Percentiles rank a stretch among this genome's conserved stretches.
phyloP scores from a whole-genome alignment of 352 stramenopile genomes.

The Phytophthora sp. region DNA sequence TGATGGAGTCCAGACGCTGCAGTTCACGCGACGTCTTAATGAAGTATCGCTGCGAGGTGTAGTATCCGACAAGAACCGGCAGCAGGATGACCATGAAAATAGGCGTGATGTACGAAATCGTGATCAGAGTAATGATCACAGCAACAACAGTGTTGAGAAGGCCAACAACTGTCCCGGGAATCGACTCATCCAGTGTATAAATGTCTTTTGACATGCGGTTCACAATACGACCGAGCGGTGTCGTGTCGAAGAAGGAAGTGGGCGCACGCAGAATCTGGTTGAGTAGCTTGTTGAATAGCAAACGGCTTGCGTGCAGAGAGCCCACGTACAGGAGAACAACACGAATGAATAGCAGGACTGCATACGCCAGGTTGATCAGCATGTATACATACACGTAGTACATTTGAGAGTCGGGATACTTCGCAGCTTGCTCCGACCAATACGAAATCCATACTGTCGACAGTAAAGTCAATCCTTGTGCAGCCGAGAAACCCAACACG shows the following conservation, averaged over 20 bases:
- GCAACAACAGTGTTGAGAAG: slow-evolving; percentile 28
- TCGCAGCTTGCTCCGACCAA: slow-evolving; percentile 85
- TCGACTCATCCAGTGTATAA: slow-evolving; percentile 58
- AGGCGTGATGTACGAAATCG: slow-evolving; percentile 26
- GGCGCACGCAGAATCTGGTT: slow-evolving; percentile 52
- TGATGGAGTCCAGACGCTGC: slow-evolving; percentile 94
- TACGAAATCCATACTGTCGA: slow-evolving; percentile 93
- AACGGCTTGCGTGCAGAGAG: slow-evolving; percentile 60
- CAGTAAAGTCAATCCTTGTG: slow-evolving; percentile 58
- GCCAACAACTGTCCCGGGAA: slow-evolving; percentile 37
- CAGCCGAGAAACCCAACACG: slow-evolving; percentile 56
- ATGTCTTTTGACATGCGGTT: slow-evolving; percentile 73
- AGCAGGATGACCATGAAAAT: slow-evolving; percentile 62
- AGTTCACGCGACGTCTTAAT: slow-evolving; percentile 87
- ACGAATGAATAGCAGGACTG: slow-evolving; percentile 66
- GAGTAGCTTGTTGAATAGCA: slow-evolving; percentile 73
- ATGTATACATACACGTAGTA: slow-evolving; percentile 89
- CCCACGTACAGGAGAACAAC: slow-evolving; percentile 66
- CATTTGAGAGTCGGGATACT: slow-evolving; percentile 64
- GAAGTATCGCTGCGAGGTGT: slow-evolving; percentile 65
- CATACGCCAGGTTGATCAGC: slow-evolving; percentile 65
- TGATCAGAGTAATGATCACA: slow-evolving; percentile 21
- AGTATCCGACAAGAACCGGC: slow-evolving; percentile 17
- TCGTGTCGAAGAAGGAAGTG: slow-evolving; percentile 69
- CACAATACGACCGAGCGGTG: slow-evolving; percentile 66